A percentile compares a stretch with the other conserved stretches of the same genome.
Conservation (phyloP, 495 filamentous ascomycete species). For the Umbilicaria muhlenbergii region DNA sequence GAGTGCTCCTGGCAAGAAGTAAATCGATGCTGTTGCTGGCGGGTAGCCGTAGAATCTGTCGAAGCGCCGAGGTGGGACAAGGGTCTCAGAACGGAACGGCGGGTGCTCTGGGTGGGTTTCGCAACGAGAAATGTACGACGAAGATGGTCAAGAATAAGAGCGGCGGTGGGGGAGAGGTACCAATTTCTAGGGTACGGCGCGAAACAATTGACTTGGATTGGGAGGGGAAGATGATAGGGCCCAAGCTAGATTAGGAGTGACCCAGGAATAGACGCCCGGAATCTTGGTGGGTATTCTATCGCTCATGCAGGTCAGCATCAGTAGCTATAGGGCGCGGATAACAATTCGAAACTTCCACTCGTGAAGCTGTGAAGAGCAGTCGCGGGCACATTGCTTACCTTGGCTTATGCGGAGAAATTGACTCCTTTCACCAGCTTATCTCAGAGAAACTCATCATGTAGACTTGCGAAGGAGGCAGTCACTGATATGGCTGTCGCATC, state of each 20-base stretch:
- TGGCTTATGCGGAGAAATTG: no score
- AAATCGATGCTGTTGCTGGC: not conserved
- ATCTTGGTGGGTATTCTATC: no score
- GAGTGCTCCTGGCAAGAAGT: not conserved
- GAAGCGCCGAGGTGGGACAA: conserved; percentile 3
- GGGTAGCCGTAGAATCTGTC: not conserved
- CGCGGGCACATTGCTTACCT: no score
- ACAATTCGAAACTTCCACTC: no score
- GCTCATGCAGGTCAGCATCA: no score
- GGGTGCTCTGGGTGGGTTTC: not conserved
- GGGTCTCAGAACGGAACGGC: not conserved
- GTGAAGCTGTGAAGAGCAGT: no score
- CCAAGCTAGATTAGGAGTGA: not conserved
- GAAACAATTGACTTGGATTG: conserved; percentile 1
- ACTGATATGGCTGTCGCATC: no score
- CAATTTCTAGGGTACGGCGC: conserved; percentile 2
- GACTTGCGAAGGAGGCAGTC: no score
- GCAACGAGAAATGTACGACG: not conserved
- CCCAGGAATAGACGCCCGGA: conserved; percentile 9
- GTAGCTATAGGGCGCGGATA: no score
- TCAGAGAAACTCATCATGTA: no score
- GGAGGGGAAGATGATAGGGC: conserved; percentile 5
- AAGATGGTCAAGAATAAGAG: not conserved
- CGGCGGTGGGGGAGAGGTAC: not conserved
- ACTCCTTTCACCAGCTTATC: no score